Evolutionary conservation across 2,329 filamentous ascomycete species (phyloP).

Genomic region (Trichoderma sp.): DNA sequence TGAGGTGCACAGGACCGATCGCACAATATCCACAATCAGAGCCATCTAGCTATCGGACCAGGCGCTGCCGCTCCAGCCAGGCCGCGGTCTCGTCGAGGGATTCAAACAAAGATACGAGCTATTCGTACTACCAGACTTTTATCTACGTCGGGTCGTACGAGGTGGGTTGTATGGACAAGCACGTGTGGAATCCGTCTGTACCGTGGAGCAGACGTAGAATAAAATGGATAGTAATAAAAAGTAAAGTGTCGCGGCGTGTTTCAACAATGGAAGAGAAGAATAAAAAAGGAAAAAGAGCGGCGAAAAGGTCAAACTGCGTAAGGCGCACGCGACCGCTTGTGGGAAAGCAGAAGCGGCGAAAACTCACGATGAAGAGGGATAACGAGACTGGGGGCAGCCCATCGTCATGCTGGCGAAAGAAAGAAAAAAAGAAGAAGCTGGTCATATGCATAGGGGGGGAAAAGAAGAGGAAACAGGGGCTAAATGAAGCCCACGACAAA

Average conservation of each 20-base stretch:
- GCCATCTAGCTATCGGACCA: conserved; percentile 7
- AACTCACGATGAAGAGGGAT: conserved; percentile 16
- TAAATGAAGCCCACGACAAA: conserved; percentile 14
- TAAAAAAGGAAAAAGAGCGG: background rate
- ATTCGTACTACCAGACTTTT: conserved; percentile 9
- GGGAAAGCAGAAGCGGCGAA: conserved; percentile 14
- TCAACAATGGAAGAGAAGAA: background rate
- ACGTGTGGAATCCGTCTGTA: background rate
- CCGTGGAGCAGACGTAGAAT: background rate
- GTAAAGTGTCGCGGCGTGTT: background rate
- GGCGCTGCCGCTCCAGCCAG: conserved; percentile 2
- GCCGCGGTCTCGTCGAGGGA: background rate
- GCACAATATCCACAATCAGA: conserved; percentile 23
- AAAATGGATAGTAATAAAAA: background rate
- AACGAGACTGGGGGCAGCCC: background rate
- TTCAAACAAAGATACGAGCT: background rate
- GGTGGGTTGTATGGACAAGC: background rate
- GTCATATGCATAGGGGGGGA: background rate
- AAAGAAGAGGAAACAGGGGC: conserved; percentile 8
- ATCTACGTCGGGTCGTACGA: background rate
- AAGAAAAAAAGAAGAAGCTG: background rate
- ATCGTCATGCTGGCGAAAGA: background rate
- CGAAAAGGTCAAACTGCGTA: background rate
- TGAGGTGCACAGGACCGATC: conserved; percentile 32
- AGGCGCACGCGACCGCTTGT: conserved; percentile 11